Evolutionary conservation across 2,329 filamentous ascomycete species (phyloP), one percentile per base, ranked within the genome.

Genomic region (Aspergillus intermedius): DNA sequence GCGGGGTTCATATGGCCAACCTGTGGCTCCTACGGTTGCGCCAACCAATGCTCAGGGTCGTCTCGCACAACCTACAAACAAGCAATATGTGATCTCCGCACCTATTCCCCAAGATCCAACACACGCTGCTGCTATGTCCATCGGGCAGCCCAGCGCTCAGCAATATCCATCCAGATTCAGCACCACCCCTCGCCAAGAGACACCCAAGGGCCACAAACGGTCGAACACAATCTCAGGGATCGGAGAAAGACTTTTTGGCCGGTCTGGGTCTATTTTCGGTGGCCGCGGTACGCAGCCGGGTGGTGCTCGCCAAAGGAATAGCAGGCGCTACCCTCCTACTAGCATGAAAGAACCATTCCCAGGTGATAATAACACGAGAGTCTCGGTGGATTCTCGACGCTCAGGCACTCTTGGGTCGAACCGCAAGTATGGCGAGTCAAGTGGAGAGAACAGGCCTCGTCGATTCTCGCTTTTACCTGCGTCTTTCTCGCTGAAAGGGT

Each of bases 41-140:
- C 85, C 87, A 58, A 93, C 90, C 46, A 95, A 93, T 67, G 90
- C 81, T 3, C 87, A 95, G 66, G 91, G 90, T 54, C 87, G 87
- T 54, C 89, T 97, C 60, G 87, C 93, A 56, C 91, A 95, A 65
- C 87, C 87, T 9, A 81, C 79, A 66, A 73, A 77, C 54, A 81
- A 84, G 61, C 82, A 81, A 55, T 88, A 90, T 64, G 80, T 81
- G 44, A 89, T 91, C 28, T 86, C 86, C 17, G 77, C 81, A 46
- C 79, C 84, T 12, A 79, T 85, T 44, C 73, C 80, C 28, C 80
- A 83, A 55, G 74, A 80, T 28, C 69, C 75, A n/a, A 61, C 70
- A 3, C 73, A 77, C 32, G 68, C 72, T 50, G 68, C 74, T 39
- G 72, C 75, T 35, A 67, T 73, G 41, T 81, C 74, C 65, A 83